phyloP scores from a whole-genome alignment of 768 basidiomycete genomes.

The Suillus subalutaceus region DNA sequence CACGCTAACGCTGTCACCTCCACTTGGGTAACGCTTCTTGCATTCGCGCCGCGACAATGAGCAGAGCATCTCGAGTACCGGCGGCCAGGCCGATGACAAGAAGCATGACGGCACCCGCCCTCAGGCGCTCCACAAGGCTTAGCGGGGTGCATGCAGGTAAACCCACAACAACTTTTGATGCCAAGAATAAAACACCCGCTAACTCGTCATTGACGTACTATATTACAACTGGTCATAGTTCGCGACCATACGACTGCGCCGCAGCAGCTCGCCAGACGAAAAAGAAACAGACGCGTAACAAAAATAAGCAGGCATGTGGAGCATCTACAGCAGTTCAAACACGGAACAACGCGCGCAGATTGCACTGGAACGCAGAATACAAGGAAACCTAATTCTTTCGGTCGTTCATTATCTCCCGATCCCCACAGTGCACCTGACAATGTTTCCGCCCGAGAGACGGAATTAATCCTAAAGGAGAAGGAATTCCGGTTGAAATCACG shows the following conservation, averaged over 20 bases:
- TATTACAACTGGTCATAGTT: neutral
- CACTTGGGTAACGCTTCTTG: neutral
- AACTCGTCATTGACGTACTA: neutral
- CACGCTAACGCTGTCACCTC: neutral
- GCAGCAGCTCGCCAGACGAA: neutral
- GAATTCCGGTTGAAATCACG: conserved; percentile 40
- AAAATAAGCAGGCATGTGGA: no score
- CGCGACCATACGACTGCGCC: neutral
- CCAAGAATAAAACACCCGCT: conserved; percentile 2
- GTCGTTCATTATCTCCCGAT: neutral
- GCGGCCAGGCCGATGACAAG: conserved; percentile 24
- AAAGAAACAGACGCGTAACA: no score
- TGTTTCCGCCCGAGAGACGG: conserved; percentile 30
- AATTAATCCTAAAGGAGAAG: conserved; percentile 38
- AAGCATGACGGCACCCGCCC: conserved; percentile 22
- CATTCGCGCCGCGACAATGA: conserved; percentile 19
- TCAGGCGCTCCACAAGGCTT: conserved; percentile 30
- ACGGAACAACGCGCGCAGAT: no score
- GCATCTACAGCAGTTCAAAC: neutral
- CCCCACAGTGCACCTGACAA: no score
- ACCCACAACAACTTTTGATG: conserved; percentile 5
- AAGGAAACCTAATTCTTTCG: neutral
- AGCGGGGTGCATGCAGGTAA: conserved; percentile 6
- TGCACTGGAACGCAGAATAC: no score
- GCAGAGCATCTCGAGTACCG: conserved; percentile 14